Evolutionary conservation across 768 basidiomycete species (phyloP), one percentile per base, ranked within the genome.

Genomic region (Pleurotus tuber-regium): DNA sequence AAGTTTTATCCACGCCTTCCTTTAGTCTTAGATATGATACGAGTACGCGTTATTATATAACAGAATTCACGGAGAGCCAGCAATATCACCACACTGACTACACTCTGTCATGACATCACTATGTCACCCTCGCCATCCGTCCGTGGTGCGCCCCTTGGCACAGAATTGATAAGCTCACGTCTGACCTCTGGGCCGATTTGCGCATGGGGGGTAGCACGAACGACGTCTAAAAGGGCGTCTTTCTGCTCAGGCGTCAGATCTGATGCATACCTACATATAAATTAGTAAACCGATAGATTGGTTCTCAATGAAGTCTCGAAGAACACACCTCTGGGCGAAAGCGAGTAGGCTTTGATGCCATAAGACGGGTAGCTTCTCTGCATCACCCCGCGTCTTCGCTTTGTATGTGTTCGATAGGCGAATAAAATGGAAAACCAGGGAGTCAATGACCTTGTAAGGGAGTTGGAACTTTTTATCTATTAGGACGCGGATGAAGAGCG

Each of bases 341-440:
- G 95, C 92, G 19, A 99, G 78, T 49, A 99, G 75, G 66, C 90
- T 92, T 69, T 99, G 97, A 66, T 99, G 92, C 97, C 97, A 99
- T 9, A 99, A 75, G 10, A 98, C 97, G n/a, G 97, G 96, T 25
- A 98, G 77, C 64, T 86, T 85, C 41, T 88, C 85, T 1, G 82
- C 71, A 43, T 91, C 89, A 21, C 83, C 87, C 42, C 82, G 75
- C 16, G 72, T 74, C 51, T 77, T 83, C 39, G 82, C 84, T 69
- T 87, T 91, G 70, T 92, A 89, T 11, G 85, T 86, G 66, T 97
- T 96, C 21, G 94, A 93, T 36, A 98, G 84, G 21, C 94, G 87
- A 61, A 98, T 93, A 66, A 97, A 99, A 72, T 99, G 97, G 77
- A 97, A 96, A 10, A 98, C 95, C 52, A 99, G 82, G 2, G 92